Evolutionary conservation across 352 stramenopile genomes (phyloP).

Genomic region (Pythium dissimile): DNA sequence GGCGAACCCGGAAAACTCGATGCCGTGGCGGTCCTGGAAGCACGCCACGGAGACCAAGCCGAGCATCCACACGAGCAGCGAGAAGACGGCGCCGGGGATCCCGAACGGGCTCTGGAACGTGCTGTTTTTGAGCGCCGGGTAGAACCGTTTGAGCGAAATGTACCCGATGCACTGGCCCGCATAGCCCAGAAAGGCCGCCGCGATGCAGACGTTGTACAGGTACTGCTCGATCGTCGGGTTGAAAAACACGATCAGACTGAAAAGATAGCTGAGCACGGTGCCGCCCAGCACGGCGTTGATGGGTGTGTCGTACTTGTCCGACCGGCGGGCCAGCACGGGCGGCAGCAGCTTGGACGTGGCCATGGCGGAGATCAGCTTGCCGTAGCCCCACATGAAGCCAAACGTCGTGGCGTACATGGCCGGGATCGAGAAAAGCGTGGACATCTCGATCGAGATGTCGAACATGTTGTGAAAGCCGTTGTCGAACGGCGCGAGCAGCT

Average conservation of each 20-base stretch:
- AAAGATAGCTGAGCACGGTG: slow-evolving; percentile 20
- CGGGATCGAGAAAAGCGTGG: slow-evolving; percentile 30
- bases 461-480: slow-evolving; percentile 31
- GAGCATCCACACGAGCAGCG: slow-evolving; percentile 26
- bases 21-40: slow-evolving; percentile 23
- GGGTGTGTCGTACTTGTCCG: slow-evolving; percentile 25
- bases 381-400: slow-evolving; percentile 33
- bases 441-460: slow-evolving; percentile 5
- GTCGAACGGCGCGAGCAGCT: slow-evolving; percentile 24
- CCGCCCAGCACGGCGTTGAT: slow-evolving; percentile 22
- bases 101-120: slow-evolving; percentile 26
- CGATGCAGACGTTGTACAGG: slow-evolving; percentile 26
- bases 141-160: slow-evolving; percentile 24
- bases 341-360: slow-evolving; percentile 25
- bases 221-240: slow-evolving; percentile 19
- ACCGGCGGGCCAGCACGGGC: slow-evolving; percentile 7
- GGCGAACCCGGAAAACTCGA: slow-evolving; percentile 15
- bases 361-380: slow-evolving; percentile 24
- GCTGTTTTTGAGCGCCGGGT: slow-evolving; percentile 12
- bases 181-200: slow-evolving; percentile 26
- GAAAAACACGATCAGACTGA: slow-evolving; percentile 24
- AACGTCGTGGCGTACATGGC: slow-evolving; percentile 30
- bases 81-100: slow-evolving; percentile 26
- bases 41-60: slow-evolving; percentile 20
- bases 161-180: slow-evolving; percentile 31